A percentile compares a stretch with the other conserved stretches of the same genome.
Evolutionary conservation across 2,329 filamentous ascomycete genomes (phyloP).

Genomic region (Fusarium pininemorale): DNA sequence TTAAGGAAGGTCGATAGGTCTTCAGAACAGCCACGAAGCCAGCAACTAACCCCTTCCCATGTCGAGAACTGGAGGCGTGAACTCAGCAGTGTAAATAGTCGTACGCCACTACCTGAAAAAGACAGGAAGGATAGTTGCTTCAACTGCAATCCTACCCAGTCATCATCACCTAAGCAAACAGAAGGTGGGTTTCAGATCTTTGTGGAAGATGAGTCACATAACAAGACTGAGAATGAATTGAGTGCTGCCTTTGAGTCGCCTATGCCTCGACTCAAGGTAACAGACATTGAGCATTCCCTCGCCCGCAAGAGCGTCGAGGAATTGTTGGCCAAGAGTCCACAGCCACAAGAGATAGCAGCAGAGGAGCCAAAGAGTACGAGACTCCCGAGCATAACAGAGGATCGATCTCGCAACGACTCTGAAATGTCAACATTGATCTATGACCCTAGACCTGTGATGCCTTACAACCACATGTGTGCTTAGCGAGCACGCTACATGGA

Average conservation of each 20-base stretch:
- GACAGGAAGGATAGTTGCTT: conserved; percentile 29
- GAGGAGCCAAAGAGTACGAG: not conserved
- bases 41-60: conserved; percentile 20
- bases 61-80: conserved; percentile 35
- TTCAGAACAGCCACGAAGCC: conserved; percentile 19
- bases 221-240: not conserved
- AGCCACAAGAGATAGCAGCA: not conserved
- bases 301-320: conserved; percentile 36
- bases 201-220: not conserved
- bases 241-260: conserved; percentile 9
- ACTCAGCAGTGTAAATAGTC: conserved; percentile 33
- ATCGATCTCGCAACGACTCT: conserved; percentile 7
- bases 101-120: conserved; percentile 16
- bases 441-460: conserved; percentile 48
- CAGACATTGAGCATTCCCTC: conserved; percentile 43
- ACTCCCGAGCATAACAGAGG: not conserved
- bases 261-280: conserved; percentile 38
- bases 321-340: conserved; percentile 10
- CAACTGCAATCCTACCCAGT: conserved; percentile 36
- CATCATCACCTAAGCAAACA: conserved; percentile 14
- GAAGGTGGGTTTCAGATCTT: not conserved
- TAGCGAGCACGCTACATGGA: conserved; percentile 55
- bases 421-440: conserved; percentile 38
- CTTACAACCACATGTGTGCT: conserved; percentile 52
- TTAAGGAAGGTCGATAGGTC: conserved; percentile 37